Percentiles rank a stretch among this genome's conserved stretches.
These are phyloP conservation scores for Candida silvicultrix DNA, from an alignment of 805 yeast species.

Conservation along the genomic window DNA sequence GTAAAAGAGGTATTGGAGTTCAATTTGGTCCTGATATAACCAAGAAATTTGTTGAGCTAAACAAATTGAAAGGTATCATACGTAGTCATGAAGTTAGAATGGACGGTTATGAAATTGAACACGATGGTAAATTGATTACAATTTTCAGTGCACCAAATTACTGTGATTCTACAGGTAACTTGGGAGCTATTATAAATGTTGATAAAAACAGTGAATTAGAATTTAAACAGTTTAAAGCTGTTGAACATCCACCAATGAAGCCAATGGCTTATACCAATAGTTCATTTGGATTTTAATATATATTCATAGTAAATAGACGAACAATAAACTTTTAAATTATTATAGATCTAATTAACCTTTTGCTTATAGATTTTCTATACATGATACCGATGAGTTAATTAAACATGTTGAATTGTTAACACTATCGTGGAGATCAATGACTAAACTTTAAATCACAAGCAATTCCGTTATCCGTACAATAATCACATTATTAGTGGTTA, in stretches of 20 bases:
- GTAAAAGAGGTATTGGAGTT: slow-evolving; percentile 91
- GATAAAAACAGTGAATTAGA: slow-evolving; percentile 40
- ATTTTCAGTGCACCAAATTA: slow-evolving; percentile 99
- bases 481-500: too few relatives aligned
- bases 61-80: slow-evolving; percentile 71
- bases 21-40: slow-evolving; percentile 98
- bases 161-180: slow-evolving; percentile 87
- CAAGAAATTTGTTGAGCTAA: slow-evolving; percentile 62
- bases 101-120: slow-evolving; percentile 87
- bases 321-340: too few relatives aligned
- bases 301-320: too few relatives aligned
- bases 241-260: slow-evolving; percentile 81
- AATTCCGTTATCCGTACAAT: too few relatives aligned
- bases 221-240: slow-evolving; percentile 66
- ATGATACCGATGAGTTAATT: too few relatives aligned
- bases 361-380: too few relatives aligned
- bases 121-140: slow-evolving; percentile 78
- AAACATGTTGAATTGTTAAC: too few relatives aligned
- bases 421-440: too few relatives aligned
- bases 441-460: too few relatives aligned
- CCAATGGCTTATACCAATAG: slow-evolving; percentile 87
- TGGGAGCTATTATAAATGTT: slow-evolving; percentile 84
- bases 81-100: slow-evolving; percentile 95
- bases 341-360: too few relatives aligned
- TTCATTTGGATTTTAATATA: neutral